Conservation (phyloP, 495 filamentous ascomycete genomes). For the Aspergillus steynii region DNA sequence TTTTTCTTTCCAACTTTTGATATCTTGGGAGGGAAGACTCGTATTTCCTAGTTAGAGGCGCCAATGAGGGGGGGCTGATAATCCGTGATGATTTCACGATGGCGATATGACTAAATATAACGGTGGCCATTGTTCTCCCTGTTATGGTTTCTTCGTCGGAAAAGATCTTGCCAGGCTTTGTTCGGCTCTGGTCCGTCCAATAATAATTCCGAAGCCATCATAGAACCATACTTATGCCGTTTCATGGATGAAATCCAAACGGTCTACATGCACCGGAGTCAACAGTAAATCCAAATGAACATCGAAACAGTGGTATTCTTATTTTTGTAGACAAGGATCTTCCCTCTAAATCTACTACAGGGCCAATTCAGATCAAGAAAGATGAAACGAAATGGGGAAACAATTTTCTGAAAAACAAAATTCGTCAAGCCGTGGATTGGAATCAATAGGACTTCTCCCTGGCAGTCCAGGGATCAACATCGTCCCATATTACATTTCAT, state of each 20-base stretch:
- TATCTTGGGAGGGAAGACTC: neutral
- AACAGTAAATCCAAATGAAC: constrained; percentile 9
- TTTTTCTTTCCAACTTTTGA: neutral
- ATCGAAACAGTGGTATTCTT: constrained; percentile 16
- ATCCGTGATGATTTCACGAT: constrained; percentile 26
- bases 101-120: constrained; percentile 15
- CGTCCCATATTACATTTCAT: constrained; percentile 21
- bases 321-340: constrained; percentile 11
- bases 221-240: too few species aligned
- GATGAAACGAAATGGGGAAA: constrained; percentile 4
- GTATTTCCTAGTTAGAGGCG: constrained; percentile 10
- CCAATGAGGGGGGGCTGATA: constrained; percentile 17
- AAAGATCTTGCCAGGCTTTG: neutral
- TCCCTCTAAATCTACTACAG: constrained; percentile 26
- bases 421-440: constrained; percentile 16
- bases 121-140: constrained; percentile 1
- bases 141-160: neutral
- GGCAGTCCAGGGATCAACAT: constrained; percentile 14
- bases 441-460: constrained; percentile 21
- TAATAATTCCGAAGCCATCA: too few species aligned
- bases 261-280: neutral
- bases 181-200: too few species aligned
- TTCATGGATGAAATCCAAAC: too few species aligned
- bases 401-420: constrained; percentile 3
- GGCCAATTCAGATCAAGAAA: constrained; percentile 8